These are phyloP conservation scores for Paratrypanosoma confusum DNA, from an alignment of 208 protist species.

Conservation along the genomic window DNA sequence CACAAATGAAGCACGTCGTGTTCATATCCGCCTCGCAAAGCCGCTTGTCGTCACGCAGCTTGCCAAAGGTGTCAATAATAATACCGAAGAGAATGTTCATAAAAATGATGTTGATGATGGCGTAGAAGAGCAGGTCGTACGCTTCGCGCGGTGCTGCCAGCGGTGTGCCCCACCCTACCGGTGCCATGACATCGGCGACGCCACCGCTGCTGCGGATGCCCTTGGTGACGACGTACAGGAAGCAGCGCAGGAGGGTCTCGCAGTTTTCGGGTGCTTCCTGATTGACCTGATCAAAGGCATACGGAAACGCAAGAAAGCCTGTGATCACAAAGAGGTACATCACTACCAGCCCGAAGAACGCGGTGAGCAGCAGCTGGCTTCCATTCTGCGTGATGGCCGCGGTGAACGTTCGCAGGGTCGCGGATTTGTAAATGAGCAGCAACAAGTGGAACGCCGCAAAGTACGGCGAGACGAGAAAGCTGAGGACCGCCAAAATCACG, in stretches of 20 bases:
- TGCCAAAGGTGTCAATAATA: slow-evolving; percentile 90
- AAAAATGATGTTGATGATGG: slow-evolving; percentile 87
- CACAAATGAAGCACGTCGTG: slow-evolving; percentile 90
- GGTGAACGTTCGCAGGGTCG: slow-evolving; percentile 62
- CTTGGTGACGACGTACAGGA: slow-evolving; percentile 61
- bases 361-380: slow-evolving; percentile 53
- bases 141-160: slow-evolving; percentile 35
- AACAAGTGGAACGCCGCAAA: slow-evolving; percentile 70
- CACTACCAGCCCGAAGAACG: slow-evolving; percentile 54
- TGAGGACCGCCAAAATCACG: slow-evolving; percentile 42
- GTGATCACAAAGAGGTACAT: slow-evolving; percentile 77
- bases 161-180: slow-evolving; percentile 34
- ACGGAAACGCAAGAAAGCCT: slow-evolving; percentile 52
- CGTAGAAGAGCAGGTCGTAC: slow-evolving; percentile 90
- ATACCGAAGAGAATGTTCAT: slow-evolving; percentile 94
- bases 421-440: slow-evolving; percentile 58
- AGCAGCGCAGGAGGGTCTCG: slow-evolving; percentile 53
- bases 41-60: slow-evolving; percentile 79
- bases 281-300: slow-evolving; percentile 28
- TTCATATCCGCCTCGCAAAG: slow-evolving; percentile 69
- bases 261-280: slow-evolving; percentile 37
- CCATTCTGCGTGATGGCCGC: slow-evolving; percentile 74
- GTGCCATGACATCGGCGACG: slow-evolving; percentile 69
- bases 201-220: slow-evolving; percentile 70
- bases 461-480: slow-evolving; percentile 43